phyloP scores from a whole-genome alignment of 2,329 filamentous ascomycete species.

The Clonostachys byssicola region DNA sequence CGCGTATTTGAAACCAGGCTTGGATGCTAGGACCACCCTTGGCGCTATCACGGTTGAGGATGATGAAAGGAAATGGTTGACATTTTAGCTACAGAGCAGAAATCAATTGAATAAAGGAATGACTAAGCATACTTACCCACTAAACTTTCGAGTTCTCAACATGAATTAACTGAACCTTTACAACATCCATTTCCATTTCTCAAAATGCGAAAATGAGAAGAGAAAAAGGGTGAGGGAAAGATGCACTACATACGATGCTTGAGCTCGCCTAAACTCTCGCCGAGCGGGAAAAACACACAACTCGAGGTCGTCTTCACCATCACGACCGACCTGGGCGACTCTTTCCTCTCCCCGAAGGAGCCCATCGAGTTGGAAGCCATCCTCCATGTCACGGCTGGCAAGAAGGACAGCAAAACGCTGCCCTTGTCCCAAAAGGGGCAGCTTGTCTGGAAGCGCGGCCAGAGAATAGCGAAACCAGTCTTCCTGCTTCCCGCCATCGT shows the following conservation, averaged over 20 bases:
- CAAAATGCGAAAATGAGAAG: too few species aligned
- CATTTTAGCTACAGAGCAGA: too few species aligned
- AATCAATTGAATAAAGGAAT: too few species aligned
- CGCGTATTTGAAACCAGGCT: too few species aligned
- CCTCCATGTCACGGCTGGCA: conserved; percentile 28
- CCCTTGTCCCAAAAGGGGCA: conserved; percentile 15
- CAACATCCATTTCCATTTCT: too few species aligned
- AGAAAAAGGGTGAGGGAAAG: background rate
- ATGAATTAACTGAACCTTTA: too few species aligned
- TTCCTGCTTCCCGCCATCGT: conserved; percentile 14
- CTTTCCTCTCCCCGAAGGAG: conserved; percentile 40
- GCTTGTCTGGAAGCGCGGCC: conserved; percentile 23
- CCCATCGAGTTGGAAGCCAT: conserved; percentile 24
- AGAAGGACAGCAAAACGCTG: conserved; percentile 9
- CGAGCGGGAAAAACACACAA: conserved; percentile 12
- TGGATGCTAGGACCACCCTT: too few species aligned
- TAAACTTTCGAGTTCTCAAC: too few species aligned
- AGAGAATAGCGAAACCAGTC: conserved; percentile 32
- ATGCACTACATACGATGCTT: conserved; percentile 58
- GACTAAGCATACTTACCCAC: too few species aligned
- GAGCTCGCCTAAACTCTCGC: conserved; percentile 35
- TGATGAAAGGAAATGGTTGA: too few species aligned
- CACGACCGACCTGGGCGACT: conserved; percentile 54
- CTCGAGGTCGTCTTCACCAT: conserved; percentile 46
- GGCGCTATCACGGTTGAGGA: too few species aligned